Evolutionary conservation across 2,329 filamentous ascomycete genomes (phyloP).

Genomic region (Berkeleyomyces basicola): DNA sequence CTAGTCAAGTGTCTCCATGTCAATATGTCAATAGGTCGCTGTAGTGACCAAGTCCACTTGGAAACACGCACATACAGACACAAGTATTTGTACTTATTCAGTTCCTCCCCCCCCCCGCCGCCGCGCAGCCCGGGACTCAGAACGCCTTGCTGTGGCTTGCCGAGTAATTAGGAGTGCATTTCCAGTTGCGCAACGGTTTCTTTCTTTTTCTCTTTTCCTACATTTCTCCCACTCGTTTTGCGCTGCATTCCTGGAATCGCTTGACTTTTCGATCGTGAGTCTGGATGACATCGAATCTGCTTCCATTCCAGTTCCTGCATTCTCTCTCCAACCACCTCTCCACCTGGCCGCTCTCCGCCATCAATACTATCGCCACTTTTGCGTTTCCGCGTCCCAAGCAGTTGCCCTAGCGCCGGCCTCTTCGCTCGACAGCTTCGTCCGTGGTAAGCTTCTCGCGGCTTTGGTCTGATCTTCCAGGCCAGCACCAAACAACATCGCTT

Average conservation of each 20-base stretch:
- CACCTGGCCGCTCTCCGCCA: neutral
- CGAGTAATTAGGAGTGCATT: constrained; percentile 5
- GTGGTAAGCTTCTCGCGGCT: neutral
- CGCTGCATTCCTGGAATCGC: neutral
- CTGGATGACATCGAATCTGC: neutral
- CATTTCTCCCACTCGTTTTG: neutral
- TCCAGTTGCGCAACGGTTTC: neutral
- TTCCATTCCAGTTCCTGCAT: neutral
- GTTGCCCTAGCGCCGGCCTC: neutral
- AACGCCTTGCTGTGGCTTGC: neutral
- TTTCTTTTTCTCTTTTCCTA: constrained; percentile 5
- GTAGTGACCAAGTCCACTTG: constrained; percentile 2
- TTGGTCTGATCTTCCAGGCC: neutral
- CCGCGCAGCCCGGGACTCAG: neutral
- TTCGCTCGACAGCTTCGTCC: neutral
- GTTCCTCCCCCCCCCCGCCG: neutral
- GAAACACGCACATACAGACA: constrained; percentile 4
- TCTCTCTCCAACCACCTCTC: neutral
- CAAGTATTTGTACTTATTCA: neutral
- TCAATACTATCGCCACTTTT: neutral
- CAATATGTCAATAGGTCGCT: constrained; percentile 10
- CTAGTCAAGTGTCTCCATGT: constrained; percentile 6
- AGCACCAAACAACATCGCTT: neutral
- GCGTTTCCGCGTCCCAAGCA: neutral
- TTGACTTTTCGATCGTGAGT: neutral